Conservation (phyloP, 768 basidiomycete genomes). For the Tulasnella sp. region DNA sequence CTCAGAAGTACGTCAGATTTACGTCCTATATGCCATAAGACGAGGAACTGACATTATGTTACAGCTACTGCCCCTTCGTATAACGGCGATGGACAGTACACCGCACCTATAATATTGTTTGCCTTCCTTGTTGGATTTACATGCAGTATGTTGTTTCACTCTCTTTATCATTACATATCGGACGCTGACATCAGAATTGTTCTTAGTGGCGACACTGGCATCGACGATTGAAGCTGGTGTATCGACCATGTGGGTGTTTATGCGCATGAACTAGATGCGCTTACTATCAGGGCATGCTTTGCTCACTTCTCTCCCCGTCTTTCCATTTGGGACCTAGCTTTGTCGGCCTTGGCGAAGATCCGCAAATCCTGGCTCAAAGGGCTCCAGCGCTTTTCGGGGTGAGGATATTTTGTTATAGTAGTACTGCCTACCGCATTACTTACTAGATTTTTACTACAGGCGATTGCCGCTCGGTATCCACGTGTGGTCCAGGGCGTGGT, state of each 20-base stretch:
- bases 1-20: slow-evolving; percentile 43
- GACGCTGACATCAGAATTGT: background rate
- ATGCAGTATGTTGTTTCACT: slow-evolving; percentile 45
- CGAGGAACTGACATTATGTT: background rate
- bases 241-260: slow-evolving; percentile 59
- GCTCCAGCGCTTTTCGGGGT: slow-evolving; percentile 56
- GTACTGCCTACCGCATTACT: background rate
- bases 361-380: slow-evolving; percentile 59
- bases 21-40: background rate
- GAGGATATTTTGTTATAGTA: background rate
- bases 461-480: slow-evolving; percentile 8
- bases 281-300: background rate
- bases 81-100: slow-evolving; percentile 64
- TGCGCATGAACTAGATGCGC: no score
- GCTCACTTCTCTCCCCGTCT: no score
- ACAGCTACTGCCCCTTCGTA: slow-evolving; percentile 65
- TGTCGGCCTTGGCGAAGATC: slow-evolving; percentile 78
- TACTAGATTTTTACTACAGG: background rate
- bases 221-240: slow-evolving; percentile 78
- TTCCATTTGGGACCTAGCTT: no score
- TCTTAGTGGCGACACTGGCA: slow-evolving; percentile 51
- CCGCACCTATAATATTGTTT: slow-evolving; percentile 65
- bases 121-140: slow-evolving; percentile 70
- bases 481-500: slow-evolving; percentile 8
- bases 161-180: slow-evolving; percentile 2